A percentile compares a stretch with the other conserved stretches of the same genome.
These are phyloP conservation scores for Hypoxylon sp. DNA, from an alignment of 2,329 filamentous ascomycete species.

Conservation along the genomic window DNA sequence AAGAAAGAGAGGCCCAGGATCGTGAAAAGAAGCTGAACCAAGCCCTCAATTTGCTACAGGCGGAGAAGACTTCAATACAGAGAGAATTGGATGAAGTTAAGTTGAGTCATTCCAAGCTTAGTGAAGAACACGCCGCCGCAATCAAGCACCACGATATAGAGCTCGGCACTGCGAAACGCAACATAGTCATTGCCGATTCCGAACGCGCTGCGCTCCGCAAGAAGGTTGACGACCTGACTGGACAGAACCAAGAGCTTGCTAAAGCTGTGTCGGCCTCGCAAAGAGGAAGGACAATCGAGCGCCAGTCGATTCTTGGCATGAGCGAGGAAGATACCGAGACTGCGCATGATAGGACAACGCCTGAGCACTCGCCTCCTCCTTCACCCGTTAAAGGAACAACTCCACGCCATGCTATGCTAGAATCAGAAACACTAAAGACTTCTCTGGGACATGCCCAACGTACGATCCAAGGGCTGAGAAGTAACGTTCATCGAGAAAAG, in stretches of 20 bases:
- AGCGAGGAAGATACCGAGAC: conserved; percentile 75
- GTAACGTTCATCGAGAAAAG: conserved; percentile 96
- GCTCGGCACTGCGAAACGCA: conserved; percentile 84
- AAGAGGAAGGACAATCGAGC: conserved; percentile 75
- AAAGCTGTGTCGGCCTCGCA: conserved; percentile 79
- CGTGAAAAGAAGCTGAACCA: conserved; percentile 86
- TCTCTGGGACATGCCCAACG: conserved; percentile 94
- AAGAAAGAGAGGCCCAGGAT: conserved; percentile 81
- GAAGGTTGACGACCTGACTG: conserved; percentile 88
- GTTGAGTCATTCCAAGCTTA: conserved; percentile 80
- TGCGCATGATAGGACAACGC: conserved; percentile 77
- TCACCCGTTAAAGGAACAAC: conserved; percentile 95
- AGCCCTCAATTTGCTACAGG: conserved; percentile 74
- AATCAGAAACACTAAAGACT: conserved; percentile 94
- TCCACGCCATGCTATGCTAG: conserved; percentile 89
- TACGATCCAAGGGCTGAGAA: conserved; percentile 95
- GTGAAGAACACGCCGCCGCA: conserved; percentile 81
- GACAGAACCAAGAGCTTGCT: conserved; percentile 92
- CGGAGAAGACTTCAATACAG: conserved; percentile 82
- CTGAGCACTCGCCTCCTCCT: conserved; percentile 89
- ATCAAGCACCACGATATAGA: conserved; percentile 92
- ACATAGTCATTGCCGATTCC: conserved; percentile 79
- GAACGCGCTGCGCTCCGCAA: conserved; percentile 84
- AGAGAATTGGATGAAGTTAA: conserved; percentile 93
- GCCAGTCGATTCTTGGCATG: conserved; percentile 69